Evolutionary conservation across 768 basidiomycete genomes (phyloP).

Genomic region (Amanita rimosa): DNA sequence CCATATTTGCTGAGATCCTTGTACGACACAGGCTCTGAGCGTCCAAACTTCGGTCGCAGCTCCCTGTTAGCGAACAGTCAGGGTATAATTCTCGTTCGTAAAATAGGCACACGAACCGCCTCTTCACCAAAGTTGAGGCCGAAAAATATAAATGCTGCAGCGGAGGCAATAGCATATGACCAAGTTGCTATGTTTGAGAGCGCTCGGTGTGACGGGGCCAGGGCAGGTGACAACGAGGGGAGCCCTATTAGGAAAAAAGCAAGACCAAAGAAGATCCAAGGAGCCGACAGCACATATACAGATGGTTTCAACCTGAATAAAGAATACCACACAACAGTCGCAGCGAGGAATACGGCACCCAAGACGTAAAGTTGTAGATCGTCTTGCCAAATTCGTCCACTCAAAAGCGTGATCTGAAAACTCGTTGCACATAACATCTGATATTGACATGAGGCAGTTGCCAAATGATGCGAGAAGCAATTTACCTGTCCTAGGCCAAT

Average conservation of each 20-base stretch:
- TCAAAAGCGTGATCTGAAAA: constrained; percentile 88
- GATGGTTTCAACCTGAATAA: constrained; percentile 85
- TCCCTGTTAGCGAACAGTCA: constrained; percentile 33
- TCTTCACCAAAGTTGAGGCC: constrained; percentile 97
- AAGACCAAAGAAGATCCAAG: constrained; percentile 86
- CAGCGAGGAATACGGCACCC: constrained; percentile 77
- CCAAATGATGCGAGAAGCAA: neutral
- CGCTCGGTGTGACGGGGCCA: constrained; percentile 51
- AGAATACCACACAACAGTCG: constrained; percentile 83
- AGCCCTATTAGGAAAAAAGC: constrained; percentile 90
- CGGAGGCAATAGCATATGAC: constrained; percentile 87
- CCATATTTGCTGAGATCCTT: constrained; percentile 95
- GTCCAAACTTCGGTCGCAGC: constrained; percentile 95
- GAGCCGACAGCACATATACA: constrained; percentile 72
- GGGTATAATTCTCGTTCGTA: neutral
- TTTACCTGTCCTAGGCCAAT: constrained; percentile 74
- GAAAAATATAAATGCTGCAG: constrained; percentile 88
- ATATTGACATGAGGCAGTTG: constrained; percentile 8
- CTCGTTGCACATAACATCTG: constrained; percentile 85
- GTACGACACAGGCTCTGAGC: constrained; percentile 82
- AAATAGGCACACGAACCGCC: constrained; percentile 42
- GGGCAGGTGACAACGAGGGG: constrained; percentile 56
- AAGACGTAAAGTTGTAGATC: constrained; percentile 82
- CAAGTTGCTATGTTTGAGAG: constrained; percentile 77
- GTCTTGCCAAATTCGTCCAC: constrained; percentile 77